phyloP scores from a whole-genome alignment of 176 grass and related monocot species.

The Cocos nucifera region DNA sequence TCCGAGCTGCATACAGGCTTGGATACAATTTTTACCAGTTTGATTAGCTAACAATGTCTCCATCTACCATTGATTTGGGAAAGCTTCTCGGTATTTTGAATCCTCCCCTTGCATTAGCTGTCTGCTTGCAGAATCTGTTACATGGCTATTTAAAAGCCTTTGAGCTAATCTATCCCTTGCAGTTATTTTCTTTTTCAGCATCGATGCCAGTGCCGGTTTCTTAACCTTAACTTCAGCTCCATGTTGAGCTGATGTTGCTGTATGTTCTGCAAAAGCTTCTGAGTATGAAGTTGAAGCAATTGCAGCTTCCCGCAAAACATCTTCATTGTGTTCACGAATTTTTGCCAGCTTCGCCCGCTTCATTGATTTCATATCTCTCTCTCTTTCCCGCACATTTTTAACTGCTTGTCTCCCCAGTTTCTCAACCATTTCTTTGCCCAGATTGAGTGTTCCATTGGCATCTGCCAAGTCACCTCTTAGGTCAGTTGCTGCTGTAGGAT shows the following conservation, averaged over 20 bases:
- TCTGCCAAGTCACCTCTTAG: neutral
- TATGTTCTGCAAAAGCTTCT: constrained; percentile 39
- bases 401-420: constrained; percentile 47
- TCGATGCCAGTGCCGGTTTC: constrained; percentile 61
- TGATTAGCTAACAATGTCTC: too few relatives aligned
- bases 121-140: constrained; percentile 37
- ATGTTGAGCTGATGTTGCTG: constrained; percentile 18
- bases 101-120: constrained; percentile 43
- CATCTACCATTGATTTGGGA: constrained; percentile 70
- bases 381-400: constrained; percentile 59
- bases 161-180: constrained; percentile 70
- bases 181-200: constrained; percentile 90
- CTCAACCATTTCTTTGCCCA: constrained; percentile 34
- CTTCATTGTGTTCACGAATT: constrained; percentile 78
- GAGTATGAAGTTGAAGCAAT: constrained; percentile 75
- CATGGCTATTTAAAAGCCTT: constrained; percentile 47
- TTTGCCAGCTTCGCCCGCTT: constrained; percentile 50
- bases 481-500: neutral
- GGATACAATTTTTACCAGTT: too few relatives aligned
- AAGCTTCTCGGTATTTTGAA: constrained; percentile 67
- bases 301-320: constrained; percentile 60
- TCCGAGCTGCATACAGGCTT: too few relatives aligned
- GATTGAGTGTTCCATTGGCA: constrained; percentile 13
- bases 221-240: constrained; percentile 33
- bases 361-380: constrained; percentile 41